Conservation (phyloP, 164 flowering plant genomes). For the Nymphaea thermarum region DNA sequence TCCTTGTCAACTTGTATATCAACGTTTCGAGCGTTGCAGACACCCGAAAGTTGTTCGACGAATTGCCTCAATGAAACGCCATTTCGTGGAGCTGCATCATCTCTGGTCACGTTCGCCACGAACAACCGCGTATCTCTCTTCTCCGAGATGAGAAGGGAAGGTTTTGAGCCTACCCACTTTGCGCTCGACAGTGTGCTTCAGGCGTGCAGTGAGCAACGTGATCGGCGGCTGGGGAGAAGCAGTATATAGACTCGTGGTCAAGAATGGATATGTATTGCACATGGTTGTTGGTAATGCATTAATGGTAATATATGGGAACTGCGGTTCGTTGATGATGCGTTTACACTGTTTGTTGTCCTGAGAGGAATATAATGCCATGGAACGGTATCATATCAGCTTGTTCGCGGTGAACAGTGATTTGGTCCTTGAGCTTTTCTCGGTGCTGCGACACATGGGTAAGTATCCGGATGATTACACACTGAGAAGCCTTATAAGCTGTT, state of each 20-base stretch:
- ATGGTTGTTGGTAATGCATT: constrained; percentile 51
- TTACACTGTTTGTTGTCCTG: constrained; percentile 41
- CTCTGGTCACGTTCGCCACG: constrained; percentile 46
- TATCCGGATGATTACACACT: constrained; percentile 69
- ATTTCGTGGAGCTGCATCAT: constrained; percentile 77
- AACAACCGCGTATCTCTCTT: constrained; percentile 31
- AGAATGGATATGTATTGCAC: constrained; percentile 28
- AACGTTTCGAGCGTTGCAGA: constrained; percentile 35
- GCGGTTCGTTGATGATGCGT: constrained; percentile 26
- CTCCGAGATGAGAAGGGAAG: constrained; percentile 34
- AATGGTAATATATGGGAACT: constrained; percentile 64
- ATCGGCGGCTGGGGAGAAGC: constrained; percentile 36
- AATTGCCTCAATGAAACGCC: constrained; percentile 50
- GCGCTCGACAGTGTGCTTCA: constrained; percentile 55
- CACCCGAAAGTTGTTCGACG: constrained; percentile 51
- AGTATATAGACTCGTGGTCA: constrained; percentile 50
- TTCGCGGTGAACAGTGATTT: constrained; percentile 28
- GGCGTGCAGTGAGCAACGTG: constrained; percentile 52
- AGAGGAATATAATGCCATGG: constrained; percentile 54
- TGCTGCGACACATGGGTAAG: constrained; percentile 37
- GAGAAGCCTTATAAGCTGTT: constrained; percentile 50
- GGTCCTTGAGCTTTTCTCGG: constrained; percentile 40
- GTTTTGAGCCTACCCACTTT: constrained; percentile 39
- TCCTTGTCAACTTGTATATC: constrained; percentile 41
- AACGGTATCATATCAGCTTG: constrained; percentile 72